Evolutionary conservation across 73 alveolate species (phyloP).

Genomic region (Paraurostyla sp.): DNA sequence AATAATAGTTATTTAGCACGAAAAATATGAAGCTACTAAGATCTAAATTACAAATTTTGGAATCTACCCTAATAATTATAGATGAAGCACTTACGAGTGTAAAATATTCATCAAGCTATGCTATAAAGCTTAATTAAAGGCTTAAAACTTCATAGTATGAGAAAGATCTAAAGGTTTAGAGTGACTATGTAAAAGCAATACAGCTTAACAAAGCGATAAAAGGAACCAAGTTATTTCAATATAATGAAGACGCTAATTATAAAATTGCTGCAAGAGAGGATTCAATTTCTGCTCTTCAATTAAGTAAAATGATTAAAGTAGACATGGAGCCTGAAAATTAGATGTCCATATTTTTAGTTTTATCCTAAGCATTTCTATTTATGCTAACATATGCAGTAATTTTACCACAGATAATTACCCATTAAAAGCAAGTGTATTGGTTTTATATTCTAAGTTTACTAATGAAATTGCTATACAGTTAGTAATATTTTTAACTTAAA

Average conservation of each 20-base stretch:
- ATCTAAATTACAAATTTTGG: slow-evolving; percentile 35
- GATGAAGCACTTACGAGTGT: slow-evolving; percentile 13
- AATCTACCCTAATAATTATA: neutral
- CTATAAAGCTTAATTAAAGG: slow-evolving; percentile 26
- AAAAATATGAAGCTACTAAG: neutral
- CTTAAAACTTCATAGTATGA: slow-evolving; percentile 11
- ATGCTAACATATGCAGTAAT: slow-evolving; percentile 5
- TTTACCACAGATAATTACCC: slow-evolving; percentile 7
- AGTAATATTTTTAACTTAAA: neutral
- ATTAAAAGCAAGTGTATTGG: neutral
- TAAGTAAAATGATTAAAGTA: neutral
- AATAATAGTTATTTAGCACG: neutral
- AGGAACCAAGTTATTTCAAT: neutral
- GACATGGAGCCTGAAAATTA: slow-evolving; percentile 31
- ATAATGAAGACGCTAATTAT: slow-evolving; percentile 3
- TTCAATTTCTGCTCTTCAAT: neutral
- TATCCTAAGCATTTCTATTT: slow-evolving; percentile 5
- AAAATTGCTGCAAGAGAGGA: neutral
- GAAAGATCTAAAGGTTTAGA: slow-evolving; percentile 3
- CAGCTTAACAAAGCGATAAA: neutral
- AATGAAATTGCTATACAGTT: neutral
- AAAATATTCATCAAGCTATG: slow-evolving; percentile 32
- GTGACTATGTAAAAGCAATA: neutral
- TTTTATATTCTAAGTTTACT: neutral
- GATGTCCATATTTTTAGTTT: neutral